Percentiles rank a stretch among this genome's conserved stretches.
Evolutionary conservation across 2,329 filamentous ascomycete genomes (phyloP).

Genomic region (Bipolaris oryzae): DNA sequence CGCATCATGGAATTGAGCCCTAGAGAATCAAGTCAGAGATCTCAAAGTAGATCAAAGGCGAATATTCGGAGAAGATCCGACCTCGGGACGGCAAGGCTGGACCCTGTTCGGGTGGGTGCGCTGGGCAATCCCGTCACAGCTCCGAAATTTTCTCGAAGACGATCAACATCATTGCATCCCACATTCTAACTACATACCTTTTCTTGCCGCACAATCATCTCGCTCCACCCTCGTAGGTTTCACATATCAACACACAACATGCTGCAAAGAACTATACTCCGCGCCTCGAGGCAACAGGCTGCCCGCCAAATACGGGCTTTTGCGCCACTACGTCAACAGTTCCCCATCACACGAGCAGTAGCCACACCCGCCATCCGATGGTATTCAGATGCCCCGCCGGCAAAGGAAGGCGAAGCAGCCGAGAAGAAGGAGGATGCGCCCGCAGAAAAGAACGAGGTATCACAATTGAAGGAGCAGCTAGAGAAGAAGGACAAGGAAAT

Average conservation of each 20-base stretch:
- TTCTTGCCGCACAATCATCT: constrained; percentile 4
- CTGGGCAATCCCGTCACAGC: constrained; percentile 9
- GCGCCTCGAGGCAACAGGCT: constrained; percentile 54
- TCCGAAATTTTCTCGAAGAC: constrained; percentile 29
- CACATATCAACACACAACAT: constrained; percentile 43
- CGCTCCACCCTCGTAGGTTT: not conserved
- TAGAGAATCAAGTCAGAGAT: constrained; percentile 1
- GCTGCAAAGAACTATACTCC: constrained; percentile 59
- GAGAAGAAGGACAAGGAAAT: constrained; percentile 75
- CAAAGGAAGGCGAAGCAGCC: constrained; percentile 49
- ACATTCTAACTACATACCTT: constrained; percentile 1
- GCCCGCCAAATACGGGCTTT: constrained; percentile 50
- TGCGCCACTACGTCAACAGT: constrained; percentile 43
- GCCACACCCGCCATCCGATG: constrained; percentile 46
- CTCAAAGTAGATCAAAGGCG: not conserved
- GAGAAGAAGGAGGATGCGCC: constrained; percentile 56
- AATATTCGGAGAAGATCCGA: constrained; percentile 22
- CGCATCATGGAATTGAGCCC: constrained; percentile 24
- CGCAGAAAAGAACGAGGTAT: constrained; percentile 30
- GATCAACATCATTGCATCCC: constrained; percentile 27
- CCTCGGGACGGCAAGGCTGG: constrained; percentile 25
- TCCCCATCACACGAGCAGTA: constrained; percentile 39
- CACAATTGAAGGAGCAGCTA: constrained; percentile 65
- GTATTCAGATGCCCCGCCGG: constrained; percentile 57
- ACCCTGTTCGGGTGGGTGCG: constrained; percentile 15